Evolutionary conservation across 306 rosid species (phyloP).

Genomic region (Vicia sativa): DNA sequence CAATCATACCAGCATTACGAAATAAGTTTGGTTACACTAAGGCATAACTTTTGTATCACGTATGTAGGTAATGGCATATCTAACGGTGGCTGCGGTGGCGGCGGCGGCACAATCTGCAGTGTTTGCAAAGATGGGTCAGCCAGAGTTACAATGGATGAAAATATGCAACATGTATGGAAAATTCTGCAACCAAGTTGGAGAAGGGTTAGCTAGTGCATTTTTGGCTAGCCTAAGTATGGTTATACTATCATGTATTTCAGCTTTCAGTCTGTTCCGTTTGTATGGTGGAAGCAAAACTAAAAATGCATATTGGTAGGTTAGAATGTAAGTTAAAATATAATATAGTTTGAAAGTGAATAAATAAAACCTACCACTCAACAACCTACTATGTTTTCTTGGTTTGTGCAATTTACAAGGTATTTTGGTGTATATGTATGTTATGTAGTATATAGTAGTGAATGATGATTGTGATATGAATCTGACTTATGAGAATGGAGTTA

Average conservation of each 20-base stretch:
- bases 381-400: conserved; percentile 7
- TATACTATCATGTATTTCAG: conserved; percentile 69
- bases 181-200: conserved; percentile 86
- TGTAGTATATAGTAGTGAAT: conserved; percentile 29
- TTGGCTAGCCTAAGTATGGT: conserved; percentile 68
- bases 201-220: conserved; percentile 71
- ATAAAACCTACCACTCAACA: conserved; percentile 2
- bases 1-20: too few relatives aligned
- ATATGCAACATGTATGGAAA: conserved; percentile 74
- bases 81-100: conserved; percentile 66
- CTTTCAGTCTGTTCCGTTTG: conserved; percentile 85
- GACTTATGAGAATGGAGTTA: conserved; percentile 21
- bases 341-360: neutral
- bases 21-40: too few relatives aligned
- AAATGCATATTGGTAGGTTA: conserved; percentile 50
- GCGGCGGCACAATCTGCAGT: conserved; percentile 67
- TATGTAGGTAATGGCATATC: conserved; percentile 74
- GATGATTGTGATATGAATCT: conserved; percentile 25
- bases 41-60: conserved; percentile 3
- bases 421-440: conserved; percentile 30
- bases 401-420: conserved; percentile 26
- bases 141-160: conserved; percentile 84
- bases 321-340: neutral
- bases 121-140: conserved; percentile 76
- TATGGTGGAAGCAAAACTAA: conserved; percentile 61